Conservation (phyloP, 768 basidiomycete genomes). For the Rhizopogon salebrosus region DNA sequence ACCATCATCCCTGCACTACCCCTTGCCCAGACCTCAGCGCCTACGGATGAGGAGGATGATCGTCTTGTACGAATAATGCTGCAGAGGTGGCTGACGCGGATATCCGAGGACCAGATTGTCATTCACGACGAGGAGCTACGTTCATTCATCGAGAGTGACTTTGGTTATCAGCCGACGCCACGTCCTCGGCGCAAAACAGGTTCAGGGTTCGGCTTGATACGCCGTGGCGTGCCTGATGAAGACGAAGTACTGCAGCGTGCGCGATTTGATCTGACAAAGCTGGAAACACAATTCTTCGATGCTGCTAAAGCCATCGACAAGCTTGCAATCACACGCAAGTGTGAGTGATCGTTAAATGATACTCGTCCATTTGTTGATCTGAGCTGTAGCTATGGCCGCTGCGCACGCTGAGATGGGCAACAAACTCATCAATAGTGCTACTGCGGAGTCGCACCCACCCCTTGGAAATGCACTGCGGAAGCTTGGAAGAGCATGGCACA, state of each 20-base stretch:
- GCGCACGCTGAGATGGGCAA: conserved; percentile 91
- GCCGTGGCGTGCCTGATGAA: conserved; percentile 84
- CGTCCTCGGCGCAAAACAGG: conserved; percentile 66
- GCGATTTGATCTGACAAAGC: conserved; percentile 84
- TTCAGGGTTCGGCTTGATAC: conserved; percentile 72
- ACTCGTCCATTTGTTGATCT: neutral
- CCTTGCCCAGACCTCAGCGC: conserved; percentile 92
- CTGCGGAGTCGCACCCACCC: conserved; percentile 82
- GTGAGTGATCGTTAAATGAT: conserved; percentile 35
- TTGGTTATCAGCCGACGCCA: conserved; percentile 88
- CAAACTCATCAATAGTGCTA: conserved; percentile 83
- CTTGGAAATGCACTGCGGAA: conserved; percentile 81
- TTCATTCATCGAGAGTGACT: conserved; percentile 95
- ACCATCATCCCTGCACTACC: conserved; percentile 95
- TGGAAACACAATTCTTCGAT: conserved; percentile 91
- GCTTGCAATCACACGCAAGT: conserved; percentile 72
- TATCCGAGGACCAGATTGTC: conserved; percentile 89
- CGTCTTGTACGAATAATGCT: conserved; percentile 91
- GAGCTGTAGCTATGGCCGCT: conserved; percentile 58
- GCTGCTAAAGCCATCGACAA: conserved; percentile 89
- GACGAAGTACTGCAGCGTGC: conserved; percentile 90
- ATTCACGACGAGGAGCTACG: conserved; percentile 89
- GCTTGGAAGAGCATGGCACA: conserved; percentile 83
- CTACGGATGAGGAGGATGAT: conserved; percentile 98
- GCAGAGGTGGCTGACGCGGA: conserved; percentile 89